Evolutionary conservation across 768 basidiomycete genomes (phyloP).

Genomic region (Tricholoma bakamatsutake): DNA sequence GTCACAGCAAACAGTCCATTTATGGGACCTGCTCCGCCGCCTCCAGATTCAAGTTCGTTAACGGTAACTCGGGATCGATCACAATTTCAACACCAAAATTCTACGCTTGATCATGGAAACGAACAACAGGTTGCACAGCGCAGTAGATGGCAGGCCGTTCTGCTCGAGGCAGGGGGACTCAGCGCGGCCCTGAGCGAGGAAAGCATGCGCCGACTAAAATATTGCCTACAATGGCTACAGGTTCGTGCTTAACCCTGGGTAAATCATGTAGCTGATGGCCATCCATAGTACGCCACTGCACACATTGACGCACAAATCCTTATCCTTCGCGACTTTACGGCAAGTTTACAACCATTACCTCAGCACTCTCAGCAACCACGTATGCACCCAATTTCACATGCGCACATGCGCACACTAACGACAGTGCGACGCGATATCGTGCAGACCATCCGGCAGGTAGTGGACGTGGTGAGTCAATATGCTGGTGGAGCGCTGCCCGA

Average conservation of each 20-base stretch:
- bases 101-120: conserved; percentile 10
- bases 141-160: conserved; percentile 81
- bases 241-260: conserved; percentile 32
- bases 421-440: conserved; percentile 78
- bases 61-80: conserved; percentile 18
- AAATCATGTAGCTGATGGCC: conserved; percentile 2
- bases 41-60: conserved; percentile 21
- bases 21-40: conserved; percentile 27
- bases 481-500: conserved; percentile 85
- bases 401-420: conserved; percentile 61
- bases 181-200: conserved; percentile 88
- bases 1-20: conserved; percentile 29
- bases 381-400: conserved; percentile 30
- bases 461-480: conserved; percentile 81
- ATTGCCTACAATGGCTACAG: conserved; percentile 86
- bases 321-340: conserved; percentile 78
- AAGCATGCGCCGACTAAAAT: conserved; percentile 79
- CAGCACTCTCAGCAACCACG: conserved; percentile 24
- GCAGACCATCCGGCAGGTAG: conserved; percentile 84
- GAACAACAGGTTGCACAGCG: conserved; percentile 59
- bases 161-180: conserved; percentile 83
- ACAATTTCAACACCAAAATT: background rate
- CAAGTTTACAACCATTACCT: conserved; percentile 52
- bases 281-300: conserved; percentile 68
- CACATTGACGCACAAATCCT: conserved; percentile 87